Evolutionary conservation across 2,329 filamentous ascomycete species (phyloP).

Genomic region (Pochonia chlamydosporia): DNA sequence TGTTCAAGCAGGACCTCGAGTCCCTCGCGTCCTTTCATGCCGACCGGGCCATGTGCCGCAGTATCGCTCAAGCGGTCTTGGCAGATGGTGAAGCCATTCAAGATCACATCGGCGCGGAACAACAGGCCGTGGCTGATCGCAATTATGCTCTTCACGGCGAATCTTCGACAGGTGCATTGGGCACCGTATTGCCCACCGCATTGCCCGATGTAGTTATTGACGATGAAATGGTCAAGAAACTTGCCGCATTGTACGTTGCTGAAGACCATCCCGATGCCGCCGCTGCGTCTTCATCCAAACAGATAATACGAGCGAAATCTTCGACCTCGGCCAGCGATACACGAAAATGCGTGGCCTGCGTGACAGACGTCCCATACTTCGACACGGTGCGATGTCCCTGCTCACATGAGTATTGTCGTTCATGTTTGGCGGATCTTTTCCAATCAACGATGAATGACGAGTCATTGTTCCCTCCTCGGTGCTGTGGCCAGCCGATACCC

Average conservation of each 20-base stretch:
- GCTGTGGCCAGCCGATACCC: slow-evolving; percentile 39
- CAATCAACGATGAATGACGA: slow-evolving; percentile 39
- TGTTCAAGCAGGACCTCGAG: slow-evolving; percentile 12
- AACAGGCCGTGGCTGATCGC: neutral
- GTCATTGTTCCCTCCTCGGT: slow-evolving; percentile 48
- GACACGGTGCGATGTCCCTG: slow-evolving; percentile 5
- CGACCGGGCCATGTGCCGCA: slow-evolving; percentile 13
- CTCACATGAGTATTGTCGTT: slow-evolving; percentile 44
- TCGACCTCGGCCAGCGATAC: neutral
- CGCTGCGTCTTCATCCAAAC: neutral
- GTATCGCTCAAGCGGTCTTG: slow-evolving; percentile 12
- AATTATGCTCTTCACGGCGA: neutral
- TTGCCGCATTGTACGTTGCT: neutral
- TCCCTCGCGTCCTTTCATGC: neutral
- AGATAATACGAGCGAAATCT: too few species aligned
- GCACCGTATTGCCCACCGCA: neutral
- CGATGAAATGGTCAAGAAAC: neutral
- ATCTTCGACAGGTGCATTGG: neutral
- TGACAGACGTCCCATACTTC: neutral
- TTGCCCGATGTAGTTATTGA: neutral
- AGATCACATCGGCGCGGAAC: neutral
- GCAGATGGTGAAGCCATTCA: slow-evolving; percentile 10
- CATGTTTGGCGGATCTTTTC: slow-evolving; percentile 42
- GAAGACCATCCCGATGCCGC: neutral
- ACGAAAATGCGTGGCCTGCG: slow-evolving; percentile 3